A percentile compares a stretch with the other conserved stretches of the same genome.
Conservation (phyloP, 768 basidiomycete species). For the Kwoniella sp. region DNA sequence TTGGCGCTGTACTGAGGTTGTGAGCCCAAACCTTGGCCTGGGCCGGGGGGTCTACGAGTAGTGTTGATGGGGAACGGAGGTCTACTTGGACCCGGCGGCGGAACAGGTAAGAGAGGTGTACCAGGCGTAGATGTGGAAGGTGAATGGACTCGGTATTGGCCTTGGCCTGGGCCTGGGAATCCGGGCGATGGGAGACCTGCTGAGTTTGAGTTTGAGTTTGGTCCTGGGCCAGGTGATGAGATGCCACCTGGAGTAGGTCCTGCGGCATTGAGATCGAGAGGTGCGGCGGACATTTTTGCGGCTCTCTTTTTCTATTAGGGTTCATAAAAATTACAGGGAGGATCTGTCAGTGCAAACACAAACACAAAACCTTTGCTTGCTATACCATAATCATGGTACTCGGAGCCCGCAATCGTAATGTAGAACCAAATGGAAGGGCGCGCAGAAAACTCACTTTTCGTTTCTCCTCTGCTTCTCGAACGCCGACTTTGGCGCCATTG, state of each 20-base stretch:
- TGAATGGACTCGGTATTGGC: too few species aligned
- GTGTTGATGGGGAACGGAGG: constrained; percentile 14
- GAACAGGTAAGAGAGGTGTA: constrained; percentile 34
- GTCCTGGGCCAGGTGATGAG: neutral
- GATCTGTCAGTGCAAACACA: too few species aligned
- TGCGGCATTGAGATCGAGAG: neutral
- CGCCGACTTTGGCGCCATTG: constrained; percentile 38
- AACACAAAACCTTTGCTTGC: too few species aligned
- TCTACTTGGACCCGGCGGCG: constrained; percentile 11
- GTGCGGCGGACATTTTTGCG: constrained; percentile 8
- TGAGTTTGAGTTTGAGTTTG: too few species aligned
- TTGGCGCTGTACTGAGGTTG: neutral
- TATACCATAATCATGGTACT: too few species aligned
- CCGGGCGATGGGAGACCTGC: constrained; percentile 2
- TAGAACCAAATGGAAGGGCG: too few species aligned
- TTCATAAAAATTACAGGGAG: too few species aligned
- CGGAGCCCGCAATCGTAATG: too few species aligned
- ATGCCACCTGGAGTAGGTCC: neutral
- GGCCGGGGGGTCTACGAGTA: neutral
- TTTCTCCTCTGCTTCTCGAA: constrained; percentile 38
- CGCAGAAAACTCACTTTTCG: constrained; percentile 42
- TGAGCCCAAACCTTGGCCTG: too few species aligned
- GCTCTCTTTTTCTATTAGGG: constrained; percentile 17
- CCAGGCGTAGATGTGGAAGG: constrained; percentile 16
- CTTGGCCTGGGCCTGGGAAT: neutral